A percentile compares a stretch with the other conserved stretches of the same genome.
These are phyloP conservation scores for Trichoderma virens DNA, from an alignment of 495 filamentous ascomycete species.

Conservation along the genomic window DNA sequence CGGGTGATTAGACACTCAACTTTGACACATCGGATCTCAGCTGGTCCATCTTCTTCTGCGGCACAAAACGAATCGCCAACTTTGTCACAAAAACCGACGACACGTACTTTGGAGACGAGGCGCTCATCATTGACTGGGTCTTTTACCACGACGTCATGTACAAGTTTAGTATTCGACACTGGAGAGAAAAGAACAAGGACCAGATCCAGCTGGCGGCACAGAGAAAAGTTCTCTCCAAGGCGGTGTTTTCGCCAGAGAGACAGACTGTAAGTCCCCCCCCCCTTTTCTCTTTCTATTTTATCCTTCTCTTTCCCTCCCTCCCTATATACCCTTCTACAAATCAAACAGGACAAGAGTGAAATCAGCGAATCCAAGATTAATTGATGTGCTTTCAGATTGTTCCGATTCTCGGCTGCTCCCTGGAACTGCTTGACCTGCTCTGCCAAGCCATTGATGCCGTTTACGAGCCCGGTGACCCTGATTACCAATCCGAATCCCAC, in stretches of 20 bases:
- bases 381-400: slow-evolving; percentile 9
- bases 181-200: slow-evolving; percentile 7
- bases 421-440: slow-evolving; percentile 17
- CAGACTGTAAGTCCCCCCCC: slow-evolving; percentile 11
- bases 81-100: slow-evolving; percentile 8
- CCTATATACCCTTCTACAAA: too few species aligned
- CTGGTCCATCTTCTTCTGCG: slow-evolving; percentile 19
- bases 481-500: slow-evolving; percentile 1
- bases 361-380: not conserved
- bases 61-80: slow-evolving; percentile 16
- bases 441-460: not conserved
- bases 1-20: slow-evolving; percentile 10
- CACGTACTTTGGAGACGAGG: slow-evolving; percentile 16
- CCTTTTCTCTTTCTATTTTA: too few species aligned
- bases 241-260: slow-evolving; percentile 15
- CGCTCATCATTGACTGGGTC: slow-evolving; percentile 19
- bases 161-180: slow-evolving; percentile 20
- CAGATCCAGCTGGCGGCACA: not conserved
- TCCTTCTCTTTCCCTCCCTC: too few species aligned
- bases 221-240: slow-evolving; percentile 14
- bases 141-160: slow-evolving; percentile 19
- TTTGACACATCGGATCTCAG: slow-evolving; percentile 9
- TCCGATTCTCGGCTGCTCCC: slow-evolving; percentile 16
- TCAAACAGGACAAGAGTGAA: not conserved
- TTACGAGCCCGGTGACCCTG: not conserved